These are phyloP conservation scores for Boletus subparvulus DNA, from an alignment of 768 basidiomycete genomes.

Conservation along the genomic window DNA sequence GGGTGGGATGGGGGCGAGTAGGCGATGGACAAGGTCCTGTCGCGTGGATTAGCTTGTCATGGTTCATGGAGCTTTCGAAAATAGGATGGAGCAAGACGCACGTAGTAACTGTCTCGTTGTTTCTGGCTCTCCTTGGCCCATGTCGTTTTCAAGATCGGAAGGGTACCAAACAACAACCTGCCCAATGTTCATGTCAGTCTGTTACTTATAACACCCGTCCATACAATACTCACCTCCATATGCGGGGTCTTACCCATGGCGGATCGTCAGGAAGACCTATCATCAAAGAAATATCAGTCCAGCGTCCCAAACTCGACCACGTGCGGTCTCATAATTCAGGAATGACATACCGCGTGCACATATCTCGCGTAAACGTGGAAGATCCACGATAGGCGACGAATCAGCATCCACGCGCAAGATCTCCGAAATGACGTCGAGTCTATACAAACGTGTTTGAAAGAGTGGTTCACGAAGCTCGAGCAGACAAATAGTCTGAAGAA, in stretches of 20 bases:
- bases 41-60: slow-evolving; percentile 9
- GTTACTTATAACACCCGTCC: not conserved
- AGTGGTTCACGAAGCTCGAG: not conserved
- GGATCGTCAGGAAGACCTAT: slow-evolving; percentile 75
- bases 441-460: slow-evolving; percentile 23
- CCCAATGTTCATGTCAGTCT: slow-evolving; percentile 4
- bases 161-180: slow-evolving; percentile 63
- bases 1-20: slow-evolving; percentile 53
- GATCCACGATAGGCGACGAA: slow-evolving; percentile 51
- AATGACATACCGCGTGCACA: slow-evolving; percentile 57
- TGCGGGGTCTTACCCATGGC: slow-evolving; percentile 68
- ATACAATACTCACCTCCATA: slow-evolving; percentile 65
- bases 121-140: slow-evolving; percentile 60
- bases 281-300: slow-evolving; percentile 1
- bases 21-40: slow-evolving; percentile 67
- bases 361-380: slow-evolving; percentile 52
- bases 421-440: slow-evolving; percentile 58
- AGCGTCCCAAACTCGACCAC: not conserved
- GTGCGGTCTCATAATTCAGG: not conserved
- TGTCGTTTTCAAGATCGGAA: slow-evolving; percentile 53
- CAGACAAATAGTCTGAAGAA: not conserved
- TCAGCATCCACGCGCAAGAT: slow-evolving; percentile 48
- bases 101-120: slow-evolving; percentile 73
- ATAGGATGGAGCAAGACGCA: slow-evolving; percentile 34
- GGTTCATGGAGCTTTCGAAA: not conserved